These are phyloP conservation scores for Senecio squalidus DNA, from an alignment of 140 eudicot species.

Conservation along the genomic window DNA sequence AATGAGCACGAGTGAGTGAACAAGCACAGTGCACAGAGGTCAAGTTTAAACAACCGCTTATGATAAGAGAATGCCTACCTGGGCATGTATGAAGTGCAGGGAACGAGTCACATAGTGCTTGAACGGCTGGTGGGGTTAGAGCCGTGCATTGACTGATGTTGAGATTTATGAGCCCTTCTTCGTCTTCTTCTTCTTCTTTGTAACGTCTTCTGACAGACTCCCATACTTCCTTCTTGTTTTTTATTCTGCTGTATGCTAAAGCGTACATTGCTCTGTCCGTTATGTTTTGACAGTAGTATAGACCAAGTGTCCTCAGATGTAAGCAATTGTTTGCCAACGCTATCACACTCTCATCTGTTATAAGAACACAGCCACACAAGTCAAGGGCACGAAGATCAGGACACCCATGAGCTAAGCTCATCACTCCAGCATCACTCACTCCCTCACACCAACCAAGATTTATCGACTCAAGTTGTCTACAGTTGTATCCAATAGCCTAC, in stretches of 20 bases:
- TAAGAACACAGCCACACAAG: slow-evolving; percentile 82
- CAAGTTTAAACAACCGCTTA: slow-evolving; percentile 79
- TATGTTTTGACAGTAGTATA: slow-evolving; percentile 78
- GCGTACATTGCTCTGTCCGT: slow-evolving; percentile 92
- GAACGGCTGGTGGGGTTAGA: slow-evolving; percentile 95
- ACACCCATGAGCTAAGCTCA: slow-evolving; percentile 92
- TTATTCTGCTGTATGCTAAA: slow-evolving; percentile 74
- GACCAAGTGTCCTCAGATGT: slow-evolving; percentile 71
- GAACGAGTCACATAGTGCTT: slow-evolving; percentile 80
- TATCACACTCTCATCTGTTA: slow-evolving; percentile 84
- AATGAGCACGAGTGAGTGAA: slow-evolving; percentile 57
- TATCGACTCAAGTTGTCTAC: slow-evolving; percentile 60
- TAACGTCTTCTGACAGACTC: slow-evolving; percentile 57
- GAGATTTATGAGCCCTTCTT: slow-evolving; percentile 74
- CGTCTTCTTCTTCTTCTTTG: slow-evolving; percentile 37
- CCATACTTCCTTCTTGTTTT: slow-evolving; percentile 62
- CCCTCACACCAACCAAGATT: slow-evolving; percentile 96
- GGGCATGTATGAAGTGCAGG: slow-evolving; percentile 94
- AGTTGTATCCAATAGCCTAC: slow-evolving; percentile 84
- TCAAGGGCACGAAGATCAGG: slow-evolving; percentile 86
- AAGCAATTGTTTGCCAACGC: slow-evolving; percentile 82
- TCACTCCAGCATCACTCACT: slow-evolving; percentile 78
- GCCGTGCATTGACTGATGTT: slow-evolving; percentile 99
- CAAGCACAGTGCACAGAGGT: slow-evolving; percentile 95
- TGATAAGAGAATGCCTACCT: slow-evolving; percentile 84